phyloP scores from a whole-genome alignment of 1,284 basidiomycete species.

The Macrocybe sp. region DNA sequence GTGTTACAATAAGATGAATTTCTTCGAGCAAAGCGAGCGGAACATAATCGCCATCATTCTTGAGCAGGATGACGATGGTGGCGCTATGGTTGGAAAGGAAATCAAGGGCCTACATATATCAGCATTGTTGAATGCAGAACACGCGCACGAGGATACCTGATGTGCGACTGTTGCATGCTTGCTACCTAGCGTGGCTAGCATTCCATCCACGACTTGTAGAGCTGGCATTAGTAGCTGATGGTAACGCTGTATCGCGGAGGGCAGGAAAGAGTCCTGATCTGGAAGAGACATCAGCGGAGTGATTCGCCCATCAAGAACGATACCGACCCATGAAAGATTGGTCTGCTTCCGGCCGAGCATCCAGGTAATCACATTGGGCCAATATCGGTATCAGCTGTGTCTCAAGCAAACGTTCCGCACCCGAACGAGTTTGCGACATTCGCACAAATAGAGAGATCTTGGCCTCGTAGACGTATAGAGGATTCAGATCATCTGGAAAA shows the following conservation, averaged over 20 bases:
- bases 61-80: conserved; percentile 75
- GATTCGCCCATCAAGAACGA: background rate
- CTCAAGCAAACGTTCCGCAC: conserved; percentile 85
- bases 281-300: conserved; percentile 4
- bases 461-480: conserved; percentile 93
- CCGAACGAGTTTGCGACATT: conserved; percentile 76
- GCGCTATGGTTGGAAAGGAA: conserved; percentile 78
- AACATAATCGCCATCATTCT: conserved; percentile 62
- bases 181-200: conserved; percentile 64
- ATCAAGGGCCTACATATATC: conserved; percentile 52
- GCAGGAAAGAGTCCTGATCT: conserved; percentile 86
- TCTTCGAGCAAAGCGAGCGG: conserved; percentile 69
- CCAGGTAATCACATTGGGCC: conserved; percentile 84
- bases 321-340: conserved; percentile 77
- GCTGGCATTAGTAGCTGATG: conserved; percentile 86
- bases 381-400: conserved; percentile 76
- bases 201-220: conserved; percentile 71
- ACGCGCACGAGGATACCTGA: conserved; percentile 42
- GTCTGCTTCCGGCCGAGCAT: conserved; percentile 76
- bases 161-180: conserved; percentile 61
- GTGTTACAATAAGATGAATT: conserved; percentile 68
- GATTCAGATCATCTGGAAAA: conserved; percentile 76
- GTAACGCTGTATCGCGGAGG: conserved; percentile 83
- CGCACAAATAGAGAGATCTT: conserved; percentile 88
- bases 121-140: background rate